A percentile compares a stretch with the other conserved stretches of the same genome.
Evolutionary conservation across 441 rosid genomes (phyloP).

Genomic region (Daphne laureola): DNA sequence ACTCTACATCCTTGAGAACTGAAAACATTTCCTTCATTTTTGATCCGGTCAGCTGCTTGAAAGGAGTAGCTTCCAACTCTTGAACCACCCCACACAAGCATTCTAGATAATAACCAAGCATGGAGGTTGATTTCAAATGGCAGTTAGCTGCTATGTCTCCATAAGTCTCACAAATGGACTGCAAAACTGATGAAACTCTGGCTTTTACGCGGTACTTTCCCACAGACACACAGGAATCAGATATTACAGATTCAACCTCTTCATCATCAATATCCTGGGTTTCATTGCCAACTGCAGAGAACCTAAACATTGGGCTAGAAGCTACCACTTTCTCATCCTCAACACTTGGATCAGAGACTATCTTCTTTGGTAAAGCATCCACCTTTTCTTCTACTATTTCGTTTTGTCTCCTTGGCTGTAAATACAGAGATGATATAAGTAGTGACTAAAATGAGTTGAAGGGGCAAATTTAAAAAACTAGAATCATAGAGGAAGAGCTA

Average conservation of each 20-base stretch:
- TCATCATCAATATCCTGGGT: slow-evolving; percentile 34
- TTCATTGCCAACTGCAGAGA: slow-evolving; percentile 11
- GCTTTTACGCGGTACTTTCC: slow-evolving; percentile 57
- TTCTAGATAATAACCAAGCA: slow-evolving; percentile 56
- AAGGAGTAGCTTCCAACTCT: slow-evolving; percentile 45
- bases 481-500: background rate
- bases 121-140: slow-evolving; percentile 46
- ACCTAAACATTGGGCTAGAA: slow-evolving; percentile 23
- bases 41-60: slow-evolving; percentile 36
- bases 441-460: no score
- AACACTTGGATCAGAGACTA: slow-evolving; percentile 11
- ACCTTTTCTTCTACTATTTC: slow-evolving; percentile 17
- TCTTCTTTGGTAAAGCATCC: slow-evolving; percentile 13
- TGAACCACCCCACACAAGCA: slow-evolving; percentile 60
- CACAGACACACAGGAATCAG: slow-evolving; percentile 54
- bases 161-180: slow-evolving; percentile 38
- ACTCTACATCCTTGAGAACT: slow-evolving; percentile 59
- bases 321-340: slow-evolving; percentile 8
- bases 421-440: background rate
- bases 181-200: slow-evolving; percentile 29
- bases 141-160: slow-evolving; percentile 69
- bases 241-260: slow-evolving; percentile 41
- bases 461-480: slow-evolving; percentile 1
- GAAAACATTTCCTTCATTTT: slow-evolving; percentile 57
- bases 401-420: slow-evolving; percentile 3